Conservation (phyloP, 352 stramenopile genomes). For the Globisporangium cystogenes region DNA sequence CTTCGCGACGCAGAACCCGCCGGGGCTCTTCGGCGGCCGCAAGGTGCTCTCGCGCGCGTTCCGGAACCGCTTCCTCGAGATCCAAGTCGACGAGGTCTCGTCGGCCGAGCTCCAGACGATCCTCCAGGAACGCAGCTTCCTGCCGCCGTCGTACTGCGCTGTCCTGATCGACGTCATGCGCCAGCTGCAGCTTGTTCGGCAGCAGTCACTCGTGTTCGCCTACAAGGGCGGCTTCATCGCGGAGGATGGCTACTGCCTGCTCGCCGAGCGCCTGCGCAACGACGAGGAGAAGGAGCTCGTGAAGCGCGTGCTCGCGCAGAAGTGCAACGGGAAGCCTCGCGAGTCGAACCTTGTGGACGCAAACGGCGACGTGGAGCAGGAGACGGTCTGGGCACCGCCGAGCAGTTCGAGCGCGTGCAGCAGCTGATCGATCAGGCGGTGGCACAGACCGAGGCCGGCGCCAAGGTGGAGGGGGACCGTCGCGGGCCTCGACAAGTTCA, state of each 20-base stretch:
- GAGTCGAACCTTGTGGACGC: slow-evolving; percentile 74
- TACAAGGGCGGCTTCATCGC: slow-evolving; percentile 98
- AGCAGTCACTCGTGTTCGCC: slow-evolving; percentile 95
- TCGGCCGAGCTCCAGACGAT: slow-evolving; percentile 96
- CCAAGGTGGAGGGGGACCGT: slow-evolving; percentile 55
- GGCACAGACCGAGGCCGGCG: slow-evolving; percentile 14
- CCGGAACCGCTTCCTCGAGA: slow-evolving; percentile 99
- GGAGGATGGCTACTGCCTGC: slow-evolving; percentile 91
- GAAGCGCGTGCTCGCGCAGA: slow-evolving; percentile 92
- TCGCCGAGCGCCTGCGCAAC: slow-evolving; percentile 96
- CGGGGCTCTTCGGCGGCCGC: slow-evolving; percentile 96
- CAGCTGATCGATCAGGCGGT: slow-evolving; percentile 53
- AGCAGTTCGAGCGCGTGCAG: slow-evolving; percentile 81
- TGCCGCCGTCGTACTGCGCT: slow-evolving; percentile 94
- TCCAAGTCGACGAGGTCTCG: slow-evolving; percentile 97
- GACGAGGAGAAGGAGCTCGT: slow-evolving; percentile 97
- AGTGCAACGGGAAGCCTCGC: slow-evolving; percentile 86
- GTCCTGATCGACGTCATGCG: slow-evolving; percentile 98
- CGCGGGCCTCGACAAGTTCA: slow-evolving; percentile 81
- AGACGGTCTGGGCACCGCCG: slow-evolving; percentile 72
- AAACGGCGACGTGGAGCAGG: slow-evolving; percentile 66
- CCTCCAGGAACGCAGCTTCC: slow-evolving; percentile 92
- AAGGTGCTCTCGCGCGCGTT: slow-evolving; percentile 99
- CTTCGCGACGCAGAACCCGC: slow-evolving; percentile 99
- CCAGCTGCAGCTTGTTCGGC: slow-evolving; percentile 88